Percentiles rank a stretch among this genome's conserved stretches.
phyloP scores from a whole-genome alignment of 768 basidiomycete species.

The Suillus plorans region DNA sequence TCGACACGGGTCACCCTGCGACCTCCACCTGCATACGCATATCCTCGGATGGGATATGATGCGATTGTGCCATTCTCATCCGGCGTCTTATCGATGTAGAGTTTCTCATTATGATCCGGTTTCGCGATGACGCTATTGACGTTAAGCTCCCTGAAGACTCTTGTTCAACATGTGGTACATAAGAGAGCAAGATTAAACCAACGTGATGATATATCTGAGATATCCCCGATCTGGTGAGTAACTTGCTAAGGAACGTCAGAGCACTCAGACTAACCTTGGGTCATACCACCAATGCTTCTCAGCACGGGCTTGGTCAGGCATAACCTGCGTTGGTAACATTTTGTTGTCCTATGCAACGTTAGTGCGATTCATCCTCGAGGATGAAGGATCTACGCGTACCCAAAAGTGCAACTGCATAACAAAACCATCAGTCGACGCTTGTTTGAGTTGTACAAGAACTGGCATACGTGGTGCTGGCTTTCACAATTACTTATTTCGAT shows the following conservation, averaged over 20 bases:
- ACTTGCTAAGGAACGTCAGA: neutral
- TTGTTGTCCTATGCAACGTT: conserved; percentile 47
- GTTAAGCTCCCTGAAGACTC: conserved; percentile 53
- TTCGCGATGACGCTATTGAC: conserved; percentile 57
- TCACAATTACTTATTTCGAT: conserved; percentile 53
- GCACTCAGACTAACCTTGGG: conserved; percentile 31
- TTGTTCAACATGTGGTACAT: conserved; percentile 19
- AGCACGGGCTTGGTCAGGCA: conserved; percentile 50
- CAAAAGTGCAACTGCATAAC: conserved; percentile 33
- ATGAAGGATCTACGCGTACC: conserved; percentile 17
- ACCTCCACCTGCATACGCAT: conserved; percentile 64
- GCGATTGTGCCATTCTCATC: conserved; percentile 12
- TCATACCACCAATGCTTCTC: conserved; percentile 59
- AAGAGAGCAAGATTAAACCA: conserved; percentile 10
- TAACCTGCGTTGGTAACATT: conserved; percentile 52
- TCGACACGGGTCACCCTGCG: conserved; percentile 58
- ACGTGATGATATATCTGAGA: conserved; percentile 36
- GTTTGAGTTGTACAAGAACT: conserved; percentile 14
- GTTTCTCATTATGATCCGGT: conserved; percentile 53
- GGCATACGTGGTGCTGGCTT: conserved; percentile 49
- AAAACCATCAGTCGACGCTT: conserved; percentile 3
- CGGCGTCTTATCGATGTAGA: conserved; percentile 19
- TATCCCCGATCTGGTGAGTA: conserved; percentile 2
- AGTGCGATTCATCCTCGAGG: neutral
- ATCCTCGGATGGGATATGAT: conserved; percentile 48